Percentiles rank a stretch among this genome's conserved stretches.
Conservation (phyloP, 2,329 filamentous ascomycete species). For the Trichoderma cornu-damae region DNA sequence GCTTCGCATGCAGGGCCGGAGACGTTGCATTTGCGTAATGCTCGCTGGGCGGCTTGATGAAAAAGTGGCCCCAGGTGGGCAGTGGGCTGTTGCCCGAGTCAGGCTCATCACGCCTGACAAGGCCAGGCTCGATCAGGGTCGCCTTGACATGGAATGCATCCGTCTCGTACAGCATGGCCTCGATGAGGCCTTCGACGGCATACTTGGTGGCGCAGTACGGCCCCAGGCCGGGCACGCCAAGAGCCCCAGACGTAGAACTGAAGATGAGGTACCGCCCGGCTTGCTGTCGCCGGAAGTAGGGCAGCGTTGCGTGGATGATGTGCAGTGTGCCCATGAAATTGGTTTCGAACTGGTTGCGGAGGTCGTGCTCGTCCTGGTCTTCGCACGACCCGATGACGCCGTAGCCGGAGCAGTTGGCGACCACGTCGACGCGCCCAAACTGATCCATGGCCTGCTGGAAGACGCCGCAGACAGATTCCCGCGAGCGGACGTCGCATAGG, state of each 20-base stretch:
- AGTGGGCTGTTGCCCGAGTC: conserved; percentile 52
- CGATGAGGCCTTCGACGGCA: conserved; percentile 89
- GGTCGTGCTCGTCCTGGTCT: conserved; percentile 91
- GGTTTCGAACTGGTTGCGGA: conserved; percentile 94
- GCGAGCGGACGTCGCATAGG: conserved; percentile 84
- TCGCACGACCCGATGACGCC: conserved; percentile 94
- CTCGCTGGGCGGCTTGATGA: conserved; percentile 79
- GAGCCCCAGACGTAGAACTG: conserved; percentile 82
- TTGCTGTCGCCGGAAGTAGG: conserved; percentile 74
- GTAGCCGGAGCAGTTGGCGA: conserved; percentile 92
- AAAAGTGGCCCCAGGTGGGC: conserved; percentile 85
- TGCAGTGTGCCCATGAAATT: conserved; percentile 96
- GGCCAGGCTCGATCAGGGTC: conserved; percentile 84
- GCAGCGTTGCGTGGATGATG: conserved; percentile 83
- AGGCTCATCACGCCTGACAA: conserved; percentile 81
- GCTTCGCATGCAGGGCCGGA: conserved; percentile 79
- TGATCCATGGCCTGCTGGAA: conserved; percentile 64
- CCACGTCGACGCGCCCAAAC: conserved; percentile 80
- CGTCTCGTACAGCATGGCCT: conserved; percentile 94
- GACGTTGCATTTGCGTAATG: conserved; percentile 73
- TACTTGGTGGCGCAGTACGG: conserved; percentile 98
- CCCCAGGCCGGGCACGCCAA: conserved; percentile 89
- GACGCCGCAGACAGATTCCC: conserved; percentile 68
- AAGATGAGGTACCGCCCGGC: conserved; percentile 87
- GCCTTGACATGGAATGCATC: conserved; percentile 89